Evolutionary conservation across 1,139 yeast species (phyloP).

Genomic region (Suzukiozyma palmioleophila): DNA sequence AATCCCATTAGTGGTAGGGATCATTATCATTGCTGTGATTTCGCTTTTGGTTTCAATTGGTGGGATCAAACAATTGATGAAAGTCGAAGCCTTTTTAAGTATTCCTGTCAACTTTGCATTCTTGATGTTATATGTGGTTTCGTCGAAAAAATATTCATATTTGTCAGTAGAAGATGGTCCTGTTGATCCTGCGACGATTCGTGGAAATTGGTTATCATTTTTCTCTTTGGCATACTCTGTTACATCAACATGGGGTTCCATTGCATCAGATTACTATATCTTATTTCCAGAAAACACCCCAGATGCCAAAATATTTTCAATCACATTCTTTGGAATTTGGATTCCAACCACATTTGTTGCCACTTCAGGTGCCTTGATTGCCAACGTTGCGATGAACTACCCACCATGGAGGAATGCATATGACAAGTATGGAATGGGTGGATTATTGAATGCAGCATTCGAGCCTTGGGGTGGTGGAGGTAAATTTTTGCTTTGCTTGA

Average conservation of each 20-base stretch:
- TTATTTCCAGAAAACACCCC: conserved; percentile 75
- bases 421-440: conserved; percentile 67
- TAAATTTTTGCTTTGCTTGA: conserved; percentile 63
- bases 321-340: conserved; percentile 67
- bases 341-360: conserved; percentile 80
- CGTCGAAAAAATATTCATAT: conserved; percentile 49
- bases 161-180: conserved; percentile 35
- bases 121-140: conserved; percentile 61
- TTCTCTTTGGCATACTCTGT: conserved; percentile 74
- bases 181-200: conserved; percentile 35
- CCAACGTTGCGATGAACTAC: conserved; percentile 62
- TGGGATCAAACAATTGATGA: conserved; percentile 49
- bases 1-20: conserved; percentile 26
- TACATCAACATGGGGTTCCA: conserved; percentile 88
- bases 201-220: conserved; percentile 70
- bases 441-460: conserved; percentile 64
- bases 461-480: conserved; percentile 79
- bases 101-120: conserved; percentile 68
- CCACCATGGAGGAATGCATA: conserved; percentile 59
- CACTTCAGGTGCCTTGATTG: conserved; percentile 65
- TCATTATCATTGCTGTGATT: conserved; percentile 24
- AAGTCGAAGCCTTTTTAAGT: conserved; percentile 67
- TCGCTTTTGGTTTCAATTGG: conserved; percentile 30
- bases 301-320: conserved; percentile 47
- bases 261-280: conserved; percentile 81